Conservation (phyloP, 345 rosid genomes). For the Psidium friedrichsthalianum region DNA sequence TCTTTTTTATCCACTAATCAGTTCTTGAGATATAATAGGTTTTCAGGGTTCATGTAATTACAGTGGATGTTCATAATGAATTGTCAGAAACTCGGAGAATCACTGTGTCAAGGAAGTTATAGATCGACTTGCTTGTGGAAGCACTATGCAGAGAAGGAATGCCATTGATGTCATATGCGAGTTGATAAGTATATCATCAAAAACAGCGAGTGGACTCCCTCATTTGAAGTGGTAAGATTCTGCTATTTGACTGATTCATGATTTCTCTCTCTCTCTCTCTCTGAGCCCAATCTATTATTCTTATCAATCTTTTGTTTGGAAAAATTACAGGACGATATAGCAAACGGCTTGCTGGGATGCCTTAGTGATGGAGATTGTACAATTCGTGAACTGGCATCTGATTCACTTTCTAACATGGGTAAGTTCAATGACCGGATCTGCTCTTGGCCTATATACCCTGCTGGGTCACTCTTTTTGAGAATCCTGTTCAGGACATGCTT, state of each 20-base stretch:
- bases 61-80: constrained; percentile 22
- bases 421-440: neutral
- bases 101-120: constrained; percentile 60
- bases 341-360: constrained; percentile 42
- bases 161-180: constrained; percentile 73
- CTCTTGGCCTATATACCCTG: neutral
- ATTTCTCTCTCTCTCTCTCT: neutral
- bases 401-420: constrained; percentile 58
- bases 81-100: constrained; percentile 39
- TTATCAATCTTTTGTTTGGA: neutral
- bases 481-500: neutral
- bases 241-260: constrained; percentile 1
- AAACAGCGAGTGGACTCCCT: constrained; percentile 23
- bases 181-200: constrained; percentile 30
- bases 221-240: constrained; percentile 45
- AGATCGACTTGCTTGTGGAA: constrained; percentile 55
- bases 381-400: constrained; percentile 39
- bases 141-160: constrained; percentile 51
- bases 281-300: neutral
- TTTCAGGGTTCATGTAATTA: neutral
- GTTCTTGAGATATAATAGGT: neutral
- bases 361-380: constrained; percentile 47
- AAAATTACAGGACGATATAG: constrained; percentile 47
- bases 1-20: constrained; percentile 3
- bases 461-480: neutral